Conservation (phyloP, 2,329 filamentous ascomycete species). For the Talaromyces sp. region DNA sequence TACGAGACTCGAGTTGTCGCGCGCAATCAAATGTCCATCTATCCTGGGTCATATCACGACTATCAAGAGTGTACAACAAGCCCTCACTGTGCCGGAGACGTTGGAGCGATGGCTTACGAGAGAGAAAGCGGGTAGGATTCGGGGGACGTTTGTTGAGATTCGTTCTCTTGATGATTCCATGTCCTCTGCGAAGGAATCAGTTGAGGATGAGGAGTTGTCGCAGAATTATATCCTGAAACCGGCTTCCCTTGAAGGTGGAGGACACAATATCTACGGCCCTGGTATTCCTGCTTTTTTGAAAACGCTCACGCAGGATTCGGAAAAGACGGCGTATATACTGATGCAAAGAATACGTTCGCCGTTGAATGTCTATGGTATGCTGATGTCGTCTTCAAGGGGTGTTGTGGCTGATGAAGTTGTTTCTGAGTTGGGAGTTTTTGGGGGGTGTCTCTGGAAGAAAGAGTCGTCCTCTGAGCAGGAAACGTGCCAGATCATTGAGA, state of each 20-base stretch:
- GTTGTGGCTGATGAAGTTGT: conserved; percentile 39
- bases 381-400: conserved; percentile 32
- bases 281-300: conserved; percentile 40
- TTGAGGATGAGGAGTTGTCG: conserved; percentile 26
- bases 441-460: conserved; percentile 41
- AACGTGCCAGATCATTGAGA: conserved; percentile 34
- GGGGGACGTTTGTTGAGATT: conserved; percentile 40
- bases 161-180: conserved; percentile 30
- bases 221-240: conserved; percentile 44
- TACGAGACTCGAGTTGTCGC: conserved; percentile 39
- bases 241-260: conserved; percentile 44
- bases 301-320: conserved; percentile 21
- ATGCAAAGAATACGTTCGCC: conserved; percentile 45
- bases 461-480: not conserved
- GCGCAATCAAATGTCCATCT: conserved; percentile 48
- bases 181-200: conserved; percentile 21
- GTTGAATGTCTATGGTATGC: conserved; percentile 27
- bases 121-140: conserved; percentile 30
- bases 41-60: conserved; percentile 44
- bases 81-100: conserved; percentile 33
- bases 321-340: conserved; percentile 39
- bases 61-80: conserved; percentile 48
- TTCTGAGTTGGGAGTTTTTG: conserved; percentile 47
- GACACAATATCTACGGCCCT: conserved; percentile 43
- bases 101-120: conserved; percentile 37